Evolutionary conservation across 2,329 filamentous ascomycete species (phyloP).

Genomic region (Neocucurbitaria cava): DNA sequence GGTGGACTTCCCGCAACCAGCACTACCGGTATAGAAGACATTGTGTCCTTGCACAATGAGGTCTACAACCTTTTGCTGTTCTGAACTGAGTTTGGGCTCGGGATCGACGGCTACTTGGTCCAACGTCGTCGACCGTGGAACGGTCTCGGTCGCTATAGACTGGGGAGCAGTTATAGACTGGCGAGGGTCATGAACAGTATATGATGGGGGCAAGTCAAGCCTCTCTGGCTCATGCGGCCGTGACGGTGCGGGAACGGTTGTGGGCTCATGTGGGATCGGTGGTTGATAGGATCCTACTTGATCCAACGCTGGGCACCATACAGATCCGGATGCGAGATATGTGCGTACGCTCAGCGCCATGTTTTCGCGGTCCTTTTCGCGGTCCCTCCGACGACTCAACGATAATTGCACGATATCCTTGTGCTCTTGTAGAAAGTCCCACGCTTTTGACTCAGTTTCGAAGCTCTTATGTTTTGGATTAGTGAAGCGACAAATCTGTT

Average conservation of each 20-base stretch:
- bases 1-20: conserved; percentile 66
- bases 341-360: no score
- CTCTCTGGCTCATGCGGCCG: not conserved
- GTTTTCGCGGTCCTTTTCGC: no score
- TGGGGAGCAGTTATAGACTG: not conserved
- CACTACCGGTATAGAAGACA: conserved; percentile 70
- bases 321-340: not conserved
- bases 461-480: conserved; percentile 64
- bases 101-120: conserved; percentile 3
- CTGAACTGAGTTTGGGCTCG: conserved; percentile 50
- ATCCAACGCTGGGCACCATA: not conserved
- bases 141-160: not conserved
- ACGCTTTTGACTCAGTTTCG: conserved; percentile 67
- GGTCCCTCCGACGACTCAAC: not conserved
- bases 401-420: conserved; percentile 21
- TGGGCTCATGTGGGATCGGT: not conserved
- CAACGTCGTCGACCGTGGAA: not conserved
- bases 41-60: conserved; percentile 61
- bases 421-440: conserved; percentile 70
- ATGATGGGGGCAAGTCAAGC: not conserved
- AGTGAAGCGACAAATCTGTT: conserved; percentile 75
- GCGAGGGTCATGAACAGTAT: not conserved
- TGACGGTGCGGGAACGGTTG: not conserved
- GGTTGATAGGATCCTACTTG: not conserved
- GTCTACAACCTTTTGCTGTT: conserved; percentile 59